These are phyloP conservation scores for Fusarium sp. DNA, from an alignment of 2,329 filamentous ascomycete genomes.

Conservation along the genomic window DNA sequence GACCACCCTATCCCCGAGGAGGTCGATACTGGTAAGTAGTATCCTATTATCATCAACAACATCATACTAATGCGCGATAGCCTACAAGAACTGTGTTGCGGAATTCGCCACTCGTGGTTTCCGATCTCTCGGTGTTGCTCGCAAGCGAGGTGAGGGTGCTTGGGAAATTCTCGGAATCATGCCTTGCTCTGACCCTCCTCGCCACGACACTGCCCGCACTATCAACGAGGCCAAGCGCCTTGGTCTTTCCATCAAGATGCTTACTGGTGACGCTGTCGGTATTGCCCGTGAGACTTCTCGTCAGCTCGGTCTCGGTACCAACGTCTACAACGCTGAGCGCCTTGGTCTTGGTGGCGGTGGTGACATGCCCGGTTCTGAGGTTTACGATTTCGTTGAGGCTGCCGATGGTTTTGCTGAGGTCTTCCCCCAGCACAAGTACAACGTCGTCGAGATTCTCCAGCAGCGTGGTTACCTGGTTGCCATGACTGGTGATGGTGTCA, in stretches of 20 bases:
- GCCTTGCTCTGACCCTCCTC: conserved; percentile 92
- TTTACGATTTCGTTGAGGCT: conserved; percentile 95
- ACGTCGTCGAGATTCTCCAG: conserved; percentile 84
- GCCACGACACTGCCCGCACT: conserved; percentile 90
- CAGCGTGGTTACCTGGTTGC: conserved; percentile 93
- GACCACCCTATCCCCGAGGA: conserved; percentile 83
- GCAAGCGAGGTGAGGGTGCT: conserved; percentile 82
- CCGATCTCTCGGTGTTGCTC: conserved; percentile 92
- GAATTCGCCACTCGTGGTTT: conserved; percentile 95
- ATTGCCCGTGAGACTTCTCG: conserved; percentile 93
- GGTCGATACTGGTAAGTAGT: conserved; percentile 63
- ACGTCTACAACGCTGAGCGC: conserved; percentile 93
- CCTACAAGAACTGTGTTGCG: conserved; percentile 92
- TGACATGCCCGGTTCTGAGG: conserved; percentile 93
- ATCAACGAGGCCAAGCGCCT: conserved; percentile 90
- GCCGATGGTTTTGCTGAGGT: conserved; percentile 96
- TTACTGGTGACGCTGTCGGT: conserved; percentile 93
- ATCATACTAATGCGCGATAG: not conserved
- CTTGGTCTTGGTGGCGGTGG: conserved; percentile 90
- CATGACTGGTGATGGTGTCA: conserved; percentile 97
- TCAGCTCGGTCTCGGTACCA: conserved; percentile 90
- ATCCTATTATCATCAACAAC: not conserved
- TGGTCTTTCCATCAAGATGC: conserved; percentile 93
- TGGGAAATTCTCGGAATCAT: conserved; percentile 97
- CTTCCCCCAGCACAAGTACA: conserved; percentile 91